Conservation (phyloP, 169 alveolate species). For the Neospora caninum region DNA sequence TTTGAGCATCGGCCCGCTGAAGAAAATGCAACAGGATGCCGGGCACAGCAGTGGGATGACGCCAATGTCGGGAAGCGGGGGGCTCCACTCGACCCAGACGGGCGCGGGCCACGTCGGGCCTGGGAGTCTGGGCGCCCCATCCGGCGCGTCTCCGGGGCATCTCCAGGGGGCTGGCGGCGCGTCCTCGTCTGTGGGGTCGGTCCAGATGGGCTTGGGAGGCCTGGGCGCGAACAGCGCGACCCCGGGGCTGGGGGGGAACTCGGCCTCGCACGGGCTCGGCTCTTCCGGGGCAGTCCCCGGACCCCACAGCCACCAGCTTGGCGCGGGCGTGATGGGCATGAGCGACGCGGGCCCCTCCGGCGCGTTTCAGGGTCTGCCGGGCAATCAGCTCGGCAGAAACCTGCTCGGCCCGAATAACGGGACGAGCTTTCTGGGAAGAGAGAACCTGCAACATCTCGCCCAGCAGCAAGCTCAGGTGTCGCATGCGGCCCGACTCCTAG, state of each 20-base stretch:
- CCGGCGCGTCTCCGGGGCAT: background rate
- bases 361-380: background rate
- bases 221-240: background rate
- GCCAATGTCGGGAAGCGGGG: background rate
- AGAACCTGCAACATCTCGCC: background rate
- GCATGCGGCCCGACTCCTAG: background rate
- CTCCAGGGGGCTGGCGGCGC: background rate
- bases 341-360: background rate
- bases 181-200: background rate
- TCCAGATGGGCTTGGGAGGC: background rate
- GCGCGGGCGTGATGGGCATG: background rate
- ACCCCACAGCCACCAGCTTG: background rate
- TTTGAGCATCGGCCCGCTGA: slow-evolving; percentile 70
- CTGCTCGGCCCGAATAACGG: background rate
- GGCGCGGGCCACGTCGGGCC: background rate
- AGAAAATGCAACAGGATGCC: slow-evolving; percentile 59
- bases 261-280: background rate
- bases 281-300: too few species aligned
- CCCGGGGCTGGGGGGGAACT: slow-evolving; percentile 21
- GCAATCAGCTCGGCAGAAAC: background rate
- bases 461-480: background rate
- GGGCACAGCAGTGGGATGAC: slow-evolving; percentile 7
- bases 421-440: background rate
- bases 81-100: background rate
- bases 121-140: background rate